Conservation (phyloP, 208 protist species). For the Lotmaria passim region DNA sequence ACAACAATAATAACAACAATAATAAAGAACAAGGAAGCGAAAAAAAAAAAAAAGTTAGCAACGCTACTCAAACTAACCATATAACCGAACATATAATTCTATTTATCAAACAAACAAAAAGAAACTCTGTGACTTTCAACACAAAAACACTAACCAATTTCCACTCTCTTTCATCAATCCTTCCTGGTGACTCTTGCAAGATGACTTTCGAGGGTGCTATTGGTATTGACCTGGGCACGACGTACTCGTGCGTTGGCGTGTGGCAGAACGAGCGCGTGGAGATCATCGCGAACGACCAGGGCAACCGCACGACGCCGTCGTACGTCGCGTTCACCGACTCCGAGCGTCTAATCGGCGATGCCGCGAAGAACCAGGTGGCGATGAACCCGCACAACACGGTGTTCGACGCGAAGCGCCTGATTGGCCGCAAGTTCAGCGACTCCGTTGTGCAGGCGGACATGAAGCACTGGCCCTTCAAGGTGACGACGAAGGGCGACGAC, state of each 20-base stretch:
- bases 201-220: slow-evolving; percentile 64
- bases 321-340: slow-evolving; percentile 98
- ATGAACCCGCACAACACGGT: slow-evolving; percentile 91
- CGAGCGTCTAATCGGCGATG: slow-evolving; percentile 96
- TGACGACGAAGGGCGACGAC: slow-evolving; percentile 72
- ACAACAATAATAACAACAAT: too few relatives aligned
- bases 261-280: slow-evolving; percentile 77
- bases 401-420: slow-evolving; percentile 97
- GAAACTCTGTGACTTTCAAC: too few relatives aligned
- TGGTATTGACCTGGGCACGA: slow-evolving; percentile 96
- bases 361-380: slow-evolving; percentile 91
- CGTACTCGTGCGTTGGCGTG: slow-evolving; percentile 96
- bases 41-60: too few relatives aligned
- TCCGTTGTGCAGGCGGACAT: slow-evolving; percentile 90
- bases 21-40: too few relatives aligned
- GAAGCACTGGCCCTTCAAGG: slow-evolving; percentile 95
- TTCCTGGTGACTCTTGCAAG: background rate
- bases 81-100: too few relatives aligned
- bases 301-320: slow-evolving; percentile 99
- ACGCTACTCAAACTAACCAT: too few relatives aligned
- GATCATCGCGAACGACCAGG: slow-evolving; percentile 99
- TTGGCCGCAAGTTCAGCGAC: slow-evolving; percentile 91
- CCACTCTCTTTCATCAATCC: too few relatives aligned
- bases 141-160: too few relatives aligned
- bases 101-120: too few relatives aligned